Evolutionary conservation across 129 eudicot species (phyloP).

Genomic region (Centrapalus pauciflorus): DNA sequence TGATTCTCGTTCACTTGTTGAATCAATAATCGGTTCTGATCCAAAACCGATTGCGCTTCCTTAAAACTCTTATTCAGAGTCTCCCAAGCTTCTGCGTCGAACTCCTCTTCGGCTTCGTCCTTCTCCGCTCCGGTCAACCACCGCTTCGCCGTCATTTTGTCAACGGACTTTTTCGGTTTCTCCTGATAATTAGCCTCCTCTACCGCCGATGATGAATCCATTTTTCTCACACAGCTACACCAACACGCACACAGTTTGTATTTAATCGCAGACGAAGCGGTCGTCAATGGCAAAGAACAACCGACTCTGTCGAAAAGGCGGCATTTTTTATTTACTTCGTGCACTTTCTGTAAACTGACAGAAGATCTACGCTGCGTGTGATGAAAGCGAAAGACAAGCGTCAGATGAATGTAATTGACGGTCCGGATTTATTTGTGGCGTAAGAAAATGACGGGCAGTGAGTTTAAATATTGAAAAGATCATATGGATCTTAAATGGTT

Average conservation of each 20-base stretch:
- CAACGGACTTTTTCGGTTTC: not conserved
- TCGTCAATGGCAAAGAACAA: constrained; percentile 14
- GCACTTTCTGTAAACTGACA: constrained; percentile 23
- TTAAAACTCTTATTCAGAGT: constrained; percentile 44
- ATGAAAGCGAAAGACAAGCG: not conserved
- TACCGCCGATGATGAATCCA: constrained; percentile 31
- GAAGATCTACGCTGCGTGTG: not conserved
- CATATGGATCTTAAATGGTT: constrained; percentile 14
- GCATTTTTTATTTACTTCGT: constrained; percentile 15
- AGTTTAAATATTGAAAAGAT: constrained; percentile 1
- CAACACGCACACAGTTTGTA: not conserved
- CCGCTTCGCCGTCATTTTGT: constrained; percentile 19
- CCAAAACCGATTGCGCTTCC: constrained; percentile 51
- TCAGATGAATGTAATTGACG: not conserved
- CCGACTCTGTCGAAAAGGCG: constrained; percentile 37
- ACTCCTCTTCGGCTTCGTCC: constrained; percentile 25
- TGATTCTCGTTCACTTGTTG: constrained; percentile 77
- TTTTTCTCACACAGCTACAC: not conserved
- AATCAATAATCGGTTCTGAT: constrained; percentile 57
- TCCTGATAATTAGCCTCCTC: constrained; percentile 28
- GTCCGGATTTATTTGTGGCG: not conserved
- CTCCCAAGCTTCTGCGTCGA: constrained; percentile 53
- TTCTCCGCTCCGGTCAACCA: constrained; percentile 10
- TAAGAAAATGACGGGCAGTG: constrained; percentile 11
- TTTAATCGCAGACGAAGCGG: not conserved